These are phyloP conservation scores for Talaromyces sp. DNA, from an alignment of 2,329 filamentous ascomycete species.

Conservation along the genomic window DNA sequence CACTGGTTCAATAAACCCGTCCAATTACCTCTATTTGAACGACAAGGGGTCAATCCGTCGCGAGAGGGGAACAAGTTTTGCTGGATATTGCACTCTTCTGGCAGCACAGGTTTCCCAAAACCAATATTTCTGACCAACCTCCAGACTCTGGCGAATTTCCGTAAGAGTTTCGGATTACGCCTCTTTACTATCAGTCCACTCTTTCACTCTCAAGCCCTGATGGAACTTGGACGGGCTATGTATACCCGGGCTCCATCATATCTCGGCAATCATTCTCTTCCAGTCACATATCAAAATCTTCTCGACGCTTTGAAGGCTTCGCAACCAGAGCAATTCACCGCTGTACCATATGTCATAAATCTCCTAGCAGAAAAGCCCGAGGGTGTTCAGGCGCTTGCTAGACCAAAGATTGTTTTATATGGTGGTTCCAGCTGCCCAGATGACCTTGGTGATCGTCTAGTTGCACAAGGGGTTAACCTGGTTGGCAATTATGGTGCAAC, in stretches of 20 bases:
- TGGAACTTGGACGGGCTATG: background rate
- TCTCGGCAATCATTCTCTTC: background rate
- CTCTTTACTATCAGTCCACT: slow-evolving; percentile 2
- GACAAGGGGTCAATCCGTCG: background rate
- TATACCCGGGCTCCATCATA: background rate
- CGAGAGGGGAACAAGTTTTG: slow-evolving; percentile 7
- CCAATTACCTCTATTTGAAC: background rate
- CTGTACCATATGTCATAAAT: slow-evolving; percentile 4
- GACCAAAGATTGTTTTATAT: slow-evolving; percentile 51
- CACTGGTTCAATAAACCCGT: background rate
- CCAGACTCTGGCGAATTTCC: background rate
- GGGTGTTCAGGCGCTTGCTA: slow-evolving; percentile 24
- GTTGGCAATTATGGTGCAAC: slow-evolving; percentile 56
- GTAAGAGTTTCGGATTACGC: slow-evolving; percentile 1
- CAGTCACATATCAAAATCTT: slow-evolving; percentile 1
- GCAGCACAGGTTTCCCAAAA: slow-evolving; percentile 16
- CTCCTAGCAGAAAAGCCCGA: background rate
- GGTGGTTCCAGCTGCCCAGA: slow-evolving; percentile 57
- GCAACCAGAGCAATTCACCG: background rate
- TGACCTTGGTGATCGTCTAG: slow-evolving; percentile 51
- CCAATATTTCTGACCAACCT: slow-evolving; percentile 11
- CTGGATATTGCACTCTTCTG: slow-evolving; percentile 16
- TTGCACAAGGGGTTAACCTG: slow-evolving; percentile 50
- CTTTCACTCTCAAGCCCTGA: slow-evolving; percentile 1
- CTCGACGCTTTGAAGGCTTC: background rate